phyloP scores from a whole-genome alignment of 345 rosid genomes.

The Eucalyptus urophylla region DNA sequence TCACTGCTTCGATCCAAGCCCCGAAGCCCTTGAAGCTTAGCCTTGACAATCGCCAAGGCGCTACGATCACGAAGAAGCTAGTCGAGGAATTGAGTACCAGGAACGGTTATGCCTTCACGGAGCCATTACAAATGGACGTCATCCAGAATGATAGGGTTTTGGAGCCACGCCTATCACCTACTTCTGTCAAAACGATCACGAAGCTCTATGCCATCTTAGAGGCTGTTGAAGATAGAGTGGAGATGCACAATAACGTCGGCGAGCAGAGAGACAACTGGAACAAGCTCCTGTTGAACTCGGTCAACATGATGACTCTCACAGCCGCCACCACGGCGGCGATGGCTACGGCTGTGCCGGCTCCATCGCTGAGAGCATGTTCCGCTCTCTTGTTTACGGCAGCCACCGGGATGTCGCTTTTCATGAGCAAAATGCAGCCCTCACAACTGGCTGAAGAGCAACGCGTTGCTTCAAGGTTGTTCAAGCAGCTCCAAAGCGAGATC shows the following conservation, averaged over 20 bases:
- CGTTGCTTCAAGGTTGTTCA: constrained; percentile 12
- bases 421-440: constrained; percentile 30
- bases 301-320: constrained; percentile 54
- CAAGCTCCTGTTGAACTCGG: constrained; percentile 39
- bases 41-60: neutral
- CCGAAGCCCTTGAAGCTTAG: neutral
- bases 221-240: constrained; percentile 46
- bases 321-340: constrained; percentile 17
- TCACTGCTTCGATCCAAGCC: neutral
- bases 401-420: constrained; percentile 11
- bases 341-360: neutral
- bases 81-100: neutral
- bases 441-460: constrained; percentile 32
- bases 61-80: neutral
- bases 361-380: neutral
- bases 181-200: neutral
- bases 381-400: constrained; percentile 11
- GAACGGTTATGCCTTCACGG: neutral
- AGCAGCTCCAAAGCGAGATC: constrained; percentile 5
- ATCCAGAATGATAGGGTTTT: neutral
- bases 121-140: neutral
- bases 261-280: constrained; percentile 68
- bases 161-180: neutral
- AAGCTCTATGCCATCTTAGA: constrained; percentile 38
- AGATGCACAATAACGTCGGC: constrained; percentile 57